Percentiles rank a stretch among this genome's conserved stretches.
phyloP scores from a whole-genome alignment of 257 asterid genomes.

The Marsdenia floribunda region DNA sequence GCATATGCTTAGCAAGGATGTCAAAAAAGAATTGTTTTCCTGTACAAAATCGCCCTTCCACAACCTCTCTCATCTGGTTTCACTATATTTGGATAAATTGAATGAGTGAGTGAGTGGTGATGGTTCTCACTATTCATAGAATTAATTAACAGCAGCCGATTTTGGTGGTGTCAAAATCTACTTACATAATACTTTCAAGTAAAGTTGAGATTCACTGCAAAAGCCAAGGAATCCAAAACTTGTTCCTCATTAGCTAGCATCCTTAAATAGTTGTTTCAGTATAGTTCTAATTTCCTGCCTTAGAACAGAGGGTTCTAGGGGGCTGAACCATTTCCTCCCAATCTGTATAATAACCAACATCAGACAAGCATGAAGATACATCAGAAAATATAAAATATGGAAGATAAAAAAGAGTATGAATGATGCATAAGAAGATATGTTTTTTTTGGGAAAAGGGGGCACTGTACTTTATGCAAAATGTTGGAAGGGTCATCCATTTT shows the following conservation, averaged over 20 bases:
- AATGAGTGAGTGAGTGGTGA: background rate
- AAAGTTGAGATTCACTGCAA: conserved; percentile 8
- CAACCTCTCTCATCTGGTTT: background rate
- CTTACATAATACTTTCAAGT: background rate
- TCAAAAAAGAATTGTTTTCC: background rate
- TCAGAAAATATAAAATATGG: background rate
- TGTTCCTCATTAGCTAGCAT: conserved; percentile 24
- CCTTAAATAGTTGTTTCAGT: conserved; percentile 47
- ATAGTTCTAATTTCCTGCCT: conserved; percentile 44
- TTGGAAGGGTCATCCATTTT: conserved; percentile 34
- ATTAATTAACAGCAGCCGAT: background rate
- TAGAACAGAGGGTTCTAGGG: conserved; percentile 68
- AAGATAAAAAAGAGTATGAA: background rate
- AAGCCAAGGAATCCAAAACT: conserved; percentile 17
- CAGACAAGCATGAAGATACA: background rate
- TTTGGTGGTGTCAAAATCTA: background rate
- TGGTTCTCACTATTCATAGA: background rate
- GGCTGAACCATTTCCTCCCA: conserved; percentile 77
- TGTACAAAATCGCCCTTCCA: conserved; percentile 10
- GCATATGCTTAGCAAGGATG: background rate
- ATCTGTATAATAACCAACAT: conserved; percentile 48
- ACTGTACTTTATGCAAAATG: conserved; percentile 8
- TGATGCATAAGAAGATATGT: background rate
- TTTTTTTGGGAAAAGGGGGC: background rate
- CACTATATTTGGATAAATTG: background rate